Conservation (phyloP, 1,284 basidiomycete genomes). For the Marasmius sp. region DNA sequence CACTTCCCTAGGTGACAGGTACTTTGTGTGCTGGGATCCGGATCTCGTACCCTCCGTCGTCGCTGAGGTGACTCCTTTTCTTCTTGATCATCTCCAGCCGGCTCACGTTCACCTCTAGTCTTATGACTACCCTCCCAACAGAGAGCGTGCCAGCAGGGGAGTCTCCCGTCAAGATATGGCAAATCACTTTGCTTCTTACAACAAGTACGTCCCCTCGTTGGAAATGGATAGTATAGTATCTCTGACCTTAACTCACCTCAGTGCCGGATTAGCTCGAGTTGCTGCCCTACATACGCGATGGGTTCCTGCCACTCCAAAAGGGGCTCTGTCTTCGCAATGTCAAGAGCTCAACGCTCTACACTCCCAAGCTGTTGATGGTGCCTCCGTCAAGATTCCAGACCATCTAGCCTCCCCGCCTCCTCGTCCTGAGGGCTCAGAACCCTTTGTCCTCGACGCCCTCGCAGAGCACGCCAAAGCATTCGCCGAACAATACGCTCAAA, state of each 20-base stretch:
- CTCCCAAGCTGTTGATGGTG: constrained; percentile 67
- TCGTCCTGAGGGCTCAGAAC: constrained; percentile 37
- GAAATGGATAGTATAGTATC: not conserved
- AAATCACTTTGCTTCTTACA: constrained; percentile 63
- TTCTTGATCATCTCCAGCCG: not conserved
- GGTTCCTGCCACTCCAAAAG: constrained; percentile 51
- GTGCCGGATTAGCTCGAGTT: constrained; percentile 53
- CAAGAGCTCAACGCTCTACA: constrained; percentile 69
- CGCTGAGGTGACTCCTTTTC: constrained; percentile 41
- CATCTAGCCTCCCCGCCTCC: constrained; percentile 38
- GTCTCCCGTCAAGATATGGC: constrained; percentile 57
- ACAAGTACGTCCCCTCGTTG: constrained; percentile 42
- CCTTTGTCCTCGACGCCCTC: constrained; percentile 54
- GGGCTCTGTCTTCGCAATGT: constrained; percentile 62
- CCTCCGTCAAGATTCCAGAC: constrained; percentile 56
- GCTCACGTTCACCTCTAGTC: constrained; percentile 37
- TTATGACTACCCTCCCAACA: constrained; percentile 64
- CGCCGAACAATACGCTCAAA: constrained; percentile 37
- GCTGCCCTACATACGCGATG: constrained; percentile 58
- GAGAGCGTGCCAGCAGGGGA: constrained; percentile 42
- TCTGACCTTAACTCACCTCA: constrained; percentile 19
- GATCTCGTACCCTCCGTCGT: constrained; percentile 56
- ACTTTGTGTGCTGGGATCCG: constrained; percentile 67
- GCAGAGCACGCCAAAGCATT: constrained; percentile 47
- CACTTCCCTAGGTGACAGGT: constrained; percentile 50